These are phyloP conservation scores for Zangia roseola DNA, from an alignment of 768 basidiomycete genomes.

Conservation along the genomic window DNA sequence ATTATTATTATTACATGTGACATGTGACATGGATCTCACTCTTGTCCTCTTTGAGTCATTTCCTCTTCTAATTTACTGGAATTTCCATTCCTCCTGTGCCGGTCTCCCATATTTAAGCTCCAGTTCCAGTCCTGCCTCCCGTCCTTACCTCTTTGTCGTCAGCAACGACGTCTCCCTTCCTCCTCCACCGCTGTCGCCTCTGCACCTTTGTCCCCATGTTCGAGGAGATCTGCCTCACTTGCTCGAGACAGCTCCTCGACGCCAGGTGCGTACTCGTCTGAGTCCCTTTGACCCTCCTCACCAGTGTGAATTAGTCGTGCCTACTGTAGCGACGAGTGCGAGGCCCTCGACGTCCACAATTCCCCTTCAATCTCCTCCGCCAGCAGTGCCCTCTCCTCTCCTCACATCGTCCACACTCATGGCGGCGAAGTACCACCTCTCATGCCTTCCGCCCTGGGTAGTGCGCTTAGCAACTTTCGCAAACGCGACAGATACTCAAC, in stretches of 20 bases:
- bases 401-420: conserved; percentile 50
- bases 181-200: neutral
- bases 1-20: conserved; percentile 14
- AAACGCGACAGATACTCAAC: conserved; percentile 51
- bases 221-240: conserved; percentile 75
- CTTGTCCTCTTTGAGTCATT: conserved; percentile 37
- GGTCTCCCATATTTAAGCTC: conserved; percentile 35
- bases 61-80: conserved; percentile 29
- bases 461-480: conserved; percentile 45
- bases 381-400: conserved; percentile 70
- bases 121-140: conserved; percentile 15
- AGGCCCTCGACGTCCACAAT: conserved; percentile 52
- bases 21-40: conserved; percentile 22
- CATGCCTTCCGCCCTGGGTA: conserved; percentile 56
- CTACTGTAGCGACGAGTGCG: conserved; percentile 72
- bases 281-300: conserved; percentile 14
- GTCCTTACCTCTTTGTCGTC: conserved; percentile 15
- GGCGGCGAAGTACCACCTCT: conserved; percentile 69
- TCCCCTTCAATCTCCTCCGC: conserved; percentile 65
- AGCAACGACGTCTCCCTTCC: neutral
- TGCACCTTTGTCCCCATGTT: conserved; percentile 50
- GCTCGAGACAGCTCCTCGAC: conserved; percentile 62
- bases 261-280: conserved; percentile 50
- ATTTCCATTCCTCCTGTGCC: conserved; percentile 40
- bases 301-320: conserved; percentile 46